Conservation (phyloP, 2,329 filamentous ascomycete species). For the Xylaria sp. region DNA sequence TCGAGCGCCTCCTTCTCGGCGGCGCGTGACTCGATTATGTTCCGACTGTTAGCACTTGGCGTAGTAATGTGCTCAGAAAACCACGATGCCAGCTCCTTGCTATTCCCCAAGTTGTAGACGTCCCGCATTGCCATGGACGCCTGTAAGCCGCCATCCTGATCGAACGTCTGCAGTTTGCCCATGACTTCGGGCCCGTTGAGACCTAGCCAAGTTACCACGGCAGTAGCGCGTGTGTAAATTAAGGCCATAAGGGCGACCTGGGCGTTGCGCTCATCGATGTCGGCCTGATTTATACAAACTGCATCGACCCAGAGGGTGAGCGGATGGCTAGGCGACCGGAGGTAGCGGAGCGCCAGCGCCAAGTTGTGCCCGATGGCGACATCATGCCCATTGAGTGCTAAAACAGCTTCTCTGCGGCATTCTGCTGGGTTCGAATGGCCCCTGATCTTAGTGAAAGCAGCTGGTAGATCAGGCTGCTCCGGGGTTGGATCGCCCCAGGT, state of each 20-base stretch:
- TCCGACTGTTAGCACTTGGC: not conserved
- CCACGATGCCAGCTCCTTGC: conserved; percentile 8
- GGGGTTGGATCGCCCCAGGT: conserved; percentile 4
- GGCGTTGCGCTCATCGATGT: not conserved
- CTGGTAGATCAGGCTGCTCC: not conserved
- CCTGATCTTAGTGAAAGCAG: not conserved
- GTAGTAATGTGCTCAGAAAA: not conserved
- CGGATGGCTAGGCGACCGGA: not conserved
- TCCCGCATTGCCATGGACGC: not conserved
- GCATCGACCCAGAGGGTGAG: not conserved
- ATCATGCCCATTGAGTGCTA: not conserved
- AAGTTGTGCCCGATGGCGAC: conserved; percentile 3
- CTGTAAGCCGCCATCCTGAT: not conserved
- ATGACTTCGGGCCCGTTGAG: not conserved
- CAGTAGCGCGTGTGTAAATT: conserved; percentile 1
- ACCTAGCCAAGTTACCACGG: conserved; percentile 3
- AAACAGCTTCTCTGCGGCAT: not conserved
- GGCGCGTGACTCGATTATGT: not conserved
- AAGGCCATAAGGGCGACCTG: not conserved
- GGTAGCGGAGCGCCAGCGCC: conserved; percentile 9
- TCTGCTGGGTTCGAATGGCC: too few species aligned
- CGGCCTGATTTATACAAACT: not conserved
- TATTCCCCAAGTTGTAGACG: not conserved
- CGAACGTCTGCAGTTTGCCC: not conserved
- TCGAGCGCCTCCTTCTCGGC: conserved; percentile 6